phyloP scores from a whole-genome alignment of 768 basidiomycete species.

The Lactarius sp. region DNA sequence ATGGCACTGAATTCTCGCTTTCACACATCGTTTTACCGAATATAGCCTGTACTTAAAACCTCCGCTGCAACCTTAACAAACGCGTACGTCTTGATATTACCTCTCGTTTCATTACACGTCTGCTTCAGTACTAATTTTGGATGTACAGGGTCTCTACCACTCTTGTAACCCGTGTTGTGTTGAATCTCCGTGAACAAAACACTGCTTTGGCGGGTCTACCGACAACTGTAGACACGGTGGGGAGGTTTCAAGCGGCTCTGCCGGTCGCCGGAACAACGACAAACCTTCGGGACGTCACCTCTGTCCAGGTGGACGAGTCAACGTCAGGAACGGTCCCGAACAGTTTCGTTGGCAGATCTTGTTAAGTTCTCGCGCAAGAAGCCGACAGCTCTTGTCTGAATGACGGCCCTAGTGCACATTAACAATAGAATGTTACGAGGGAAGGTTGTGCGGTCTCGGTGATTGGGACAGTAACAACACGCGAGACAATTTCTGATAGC shows the following conservation, averaged over 20 bases:
- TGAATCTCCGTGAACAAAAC: too few species aligned
- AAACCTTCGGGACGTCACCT: too few species aligned
- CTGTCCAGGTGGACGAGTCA: neutral
- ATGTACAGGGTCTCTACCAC: too few species aligned
- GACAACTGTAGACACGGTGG: neutral
- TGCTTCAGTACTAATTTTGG: too few species aligned
- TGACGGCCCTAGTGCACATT: neutral
- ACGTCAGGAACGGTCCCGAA: neutral
- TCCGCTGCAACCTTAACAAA: neutral
- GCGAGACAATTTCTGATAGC: neutral
- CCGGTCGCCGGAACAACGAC: neutral
- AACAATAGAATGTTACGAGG: too few species aligned
- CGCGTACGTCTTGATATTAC: too few species aligned
- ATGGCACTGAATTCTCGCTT: neutral
- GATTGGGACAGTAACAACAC: neutral
- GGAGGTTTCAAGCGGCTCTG: neutral
- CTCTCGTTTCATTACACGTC: too few species aligned
- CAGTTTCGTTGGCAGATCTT: neutral
- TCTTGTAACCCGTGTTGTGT: too few species aligned
- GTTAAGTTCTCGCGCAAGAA: neutral
- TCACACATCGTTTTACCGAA: neutral
- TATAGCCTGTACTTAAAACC: slow-evolving; percentile 1
- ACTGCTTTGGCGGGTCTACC: neutral
- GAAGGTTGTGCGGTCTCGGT: neutral
- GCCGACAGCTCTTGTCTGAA: neutral